Conservation (phyloP, 2,329 filamentous ascomycete genomes). For the Dendryphion nanum region DNA sequence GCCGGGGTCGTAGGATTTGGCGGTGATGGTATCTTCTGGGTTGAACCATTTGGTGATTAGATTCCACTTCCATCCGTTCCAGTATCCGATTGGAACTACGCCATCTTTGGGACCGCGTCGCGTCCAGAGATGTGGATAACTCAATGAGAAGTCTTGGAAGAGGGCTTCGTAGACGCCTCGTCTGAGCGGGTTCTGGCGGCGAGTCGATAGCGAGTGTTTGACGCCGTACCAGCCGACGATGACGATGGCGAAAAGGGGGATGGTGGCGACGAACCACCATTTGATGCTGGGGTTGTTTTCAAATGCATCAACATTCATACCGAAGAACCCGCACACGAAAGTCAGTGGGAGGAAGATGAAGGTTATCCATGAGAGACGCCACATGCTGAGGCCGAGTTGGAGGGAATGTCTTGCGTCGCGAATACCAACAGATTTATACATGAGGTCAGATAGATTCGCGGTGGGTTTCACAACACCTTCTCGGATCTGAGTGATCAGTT, state of each 20-base stretch:
- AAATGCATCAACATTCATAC: constrained; percentile 54
- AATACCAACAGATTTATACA: constrained; percentile 56
- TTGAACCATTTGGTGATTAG: constrained; percentile 49
- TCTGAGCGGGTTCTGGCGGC: constrained; percentile 46
- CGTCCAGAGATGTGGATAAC: constrained; percentile 50
- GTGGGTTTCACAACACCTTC: constrained; percentile 54
- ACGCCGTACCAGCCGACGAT: constrained; percentile 48
- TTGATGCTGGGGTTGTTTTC: constrained; percentile 44
- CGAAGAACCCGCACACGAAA: constrained; percentile 50
- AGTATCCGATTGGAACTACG: constrained; percentile 40
- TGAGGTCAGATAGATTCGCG: constrained; percentile 48
- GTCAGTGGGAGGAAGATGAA: constrained; percentile 70
- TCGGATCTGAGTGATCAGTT: constrained; percentile 47
- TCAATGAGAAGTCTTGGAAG: constrained; percentile 48
- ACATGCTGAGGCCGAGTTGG: constrained; percentile 51
- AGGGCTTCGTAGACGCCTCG: constrained; percentile 53
- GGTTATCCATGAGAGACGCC: constrained; percentile 64
- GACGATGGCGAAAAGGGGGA: constrained; percentile 48
- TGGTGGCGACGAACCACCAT: constrained; percentile 50
- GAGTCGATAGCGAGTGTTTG: constrained; percentile 45
- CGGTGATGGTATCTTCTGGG: constrained; percentile 40
- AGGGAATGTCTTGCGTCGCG: constrained; percentile 51
- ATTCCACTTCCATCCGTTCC: constrained; percentile 47
- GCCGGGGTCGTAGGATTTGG: constrained; percentile 27
- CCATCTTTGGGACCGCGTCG: constrained; percentile 44